These are phyloP conservation scores for Tephrocybe sp. DNA, from an alignment of 768 basidiomycete species.

Conservation along the genomic window DNA sequence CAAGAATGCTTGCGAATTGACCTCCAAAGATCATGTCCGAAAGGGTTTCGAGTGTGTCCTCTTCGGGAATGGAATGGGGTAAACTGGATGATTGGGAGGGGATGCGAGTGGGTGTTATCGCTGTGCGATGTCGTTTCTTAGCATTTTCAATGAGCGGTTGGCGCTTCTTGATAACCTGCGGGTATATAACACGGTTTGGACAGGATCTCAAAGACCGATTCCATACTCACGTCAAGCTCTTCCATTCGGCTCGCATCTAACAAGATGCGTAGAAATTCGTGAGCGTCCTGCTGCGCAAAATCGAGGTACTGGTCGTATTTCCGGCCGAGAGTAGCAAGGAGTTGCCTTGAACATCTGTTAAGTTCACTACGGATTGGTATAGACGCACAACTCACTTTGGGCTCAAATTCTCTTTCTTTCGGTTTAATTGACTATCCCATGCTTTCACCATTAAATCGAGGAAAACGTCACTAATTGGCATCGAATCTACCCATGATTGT, in stretches of 20 bases:
- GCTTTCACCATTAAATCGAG: slow-evolving; percentile 55
- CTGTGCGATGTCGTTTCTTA: slow-evolving; percentile 40
- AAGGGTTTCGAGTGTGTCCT: slow-evolving; percentile 62
- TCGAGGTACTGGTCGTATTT: slow-evolving; percentile 96
- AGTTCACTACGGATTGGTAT: neutral
- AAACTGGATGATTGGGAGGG: slow-evolving; percentile 10
- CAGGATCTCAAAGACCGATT: neutral
- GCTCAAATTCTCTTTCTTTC: slow-evolving; percentile 52
- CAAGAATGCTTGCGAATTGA: slow-evolving; percentile 83
- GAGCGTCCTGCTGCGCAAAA: slow-evolving; percentile 94
- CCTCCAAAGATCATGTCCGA: slow-evolving; percentile 92
- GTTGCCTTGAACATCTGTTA: slow-evolving; percentile 36
- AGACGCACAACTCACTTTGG: slow-evolving; percentile 52
- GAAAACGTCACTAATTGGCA: slow-evolving; percentile 74
- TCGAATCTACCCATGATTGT: slow-evolving; percentile 50
- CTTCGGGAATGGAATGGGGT: slow-evolving; percentile 27
- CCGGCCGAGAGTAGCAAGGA: slow-evolving; percentile 66
- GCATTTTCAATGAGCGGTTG: slow-evolving; percentile 39
- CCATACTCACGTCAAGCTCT: slow-evolving; percentile 71
- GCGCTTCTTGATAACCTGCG: slow-evolving; percentile 75
- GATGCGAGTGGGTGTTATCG: slow-evolving; percentile 24
- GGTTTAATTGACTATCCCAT: slow-evolving; percentile 58
- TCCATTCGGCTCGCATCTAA: slow-evolving; percentile 95
- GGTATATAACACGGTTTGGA: slow-evolving; percentile 2
- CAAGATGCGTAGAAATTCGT: slow-evolving; percentile 87